phyloP scores from a whole-genome alignment of 768 basidiomycete species.

The Leucogyrophana mollusca region DNA sequence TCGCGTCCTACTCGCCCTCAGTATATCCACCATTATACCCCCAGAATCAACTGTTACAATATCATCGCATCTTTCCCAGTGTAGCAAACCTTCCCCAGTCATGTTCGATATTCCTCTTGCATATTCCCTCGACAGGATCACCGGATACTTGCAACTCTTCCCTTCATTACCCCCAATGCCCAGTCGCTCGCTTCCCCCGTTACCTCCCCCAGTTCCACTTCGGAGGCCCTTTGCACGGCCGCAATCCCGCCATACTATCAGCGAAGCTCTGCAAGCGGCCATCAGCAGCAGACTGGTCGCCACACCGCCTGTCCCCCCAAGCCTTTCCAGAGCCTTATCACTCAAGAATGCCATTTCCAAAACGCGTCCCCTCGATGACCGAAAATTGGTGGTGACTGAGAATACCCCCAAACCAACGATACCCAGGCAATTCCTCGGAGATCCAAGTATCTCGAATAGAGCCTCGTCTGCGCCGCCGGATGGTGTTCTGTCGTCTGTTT shows the following conservation, averaged over 20 bases:
- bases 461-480: slow-evolving; percentile 3
- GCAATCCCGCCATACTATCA: slow-evolving; percentile 15
- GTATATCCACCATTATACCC: slow-evolving; percentile 59
- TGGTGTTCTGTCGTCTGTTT: slow-evolving; percentile 8
- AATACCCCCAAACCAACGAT: slow-evolving; percentile 1
- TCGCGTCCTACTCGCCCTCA: slow-evolving; percentile 14
- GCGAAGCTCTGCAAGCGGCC: slow-evolving; percentile 21
- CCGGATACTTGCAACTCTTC: slow-evolving; percentile 42
- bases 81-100: slow-evolving; percentile 19
- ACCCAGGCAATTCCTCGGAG: not conserved
- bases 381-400: not conserved
- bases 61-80: slow-evolving; percentile 31
- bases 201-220: slow-evolving; percentile 15
- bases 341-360: slow-evolving; percentile 20
- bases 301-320: slow-evolving; percentile 15
- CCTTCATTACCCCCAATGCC: slow-evolving; percentile 39
- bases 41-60: slow-evolving; percentile 44
- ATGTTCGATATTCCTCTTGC: slow-evolving; percentile 35
- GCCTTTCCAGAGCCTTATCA: slow-evolving; percentile 16
- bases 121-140: slow-evolving; percentile 30
- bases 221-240: slow-evolving; percentile 7
- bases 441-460: not conserved
- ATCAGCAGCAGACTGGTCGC: slow-evolving; percentile 15
- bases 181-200: slow-evolving; percentile 12
- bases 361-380: not conserved